Evolutionary conservation across 2,329 filamentous ascomycete genomes (phyloP).

Genomic region (Mycocentrospora acerina): DNA sequence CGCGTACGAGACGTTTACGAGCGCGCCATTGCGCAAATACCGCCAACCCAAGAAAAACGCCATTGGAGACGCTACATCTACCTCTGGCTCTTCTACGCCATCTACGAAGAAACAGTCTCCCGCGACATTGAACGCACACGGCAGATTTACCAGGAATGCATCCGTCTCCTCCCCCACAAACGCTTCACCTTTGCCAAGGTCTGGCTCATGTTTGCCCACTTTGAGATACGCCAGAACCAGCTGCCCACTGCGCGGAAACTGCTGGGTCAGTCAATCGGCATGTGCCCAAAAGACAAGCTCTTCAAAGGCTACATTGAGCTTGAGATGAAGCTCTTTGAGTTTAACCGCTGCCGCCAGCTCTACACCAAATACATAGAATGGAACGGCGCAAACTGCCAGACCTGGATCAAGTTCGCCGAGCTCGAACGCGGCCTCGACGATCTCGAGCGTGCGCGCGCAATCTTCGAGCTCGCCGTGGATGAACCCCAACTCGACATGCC

Average conservation of each 20-base stretch:
- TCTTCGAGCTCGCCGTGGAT: constrained; percentile 85
- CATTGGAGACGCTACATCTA: constrained; percentile 98
- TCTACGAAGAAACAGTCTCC: constrained; percentile 89
- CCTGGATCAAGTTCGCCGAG: constrained; percentile 96
- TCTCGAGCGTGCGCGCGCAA: constrained; percentile 79
- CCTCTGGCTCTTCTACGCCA: constrained; percentile 94
- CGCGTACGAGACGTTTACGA: constrained; percentile 92
- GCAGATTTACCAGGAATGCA: constrained; percentile 87
- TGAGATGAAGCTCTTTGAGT: constrained; percentile 92
- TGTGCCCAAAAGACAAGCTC: constrained; percentile 93
- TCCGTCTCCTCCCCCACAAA: constrained; percentile 89
- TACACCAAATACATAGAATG: constrained; percentile 94
- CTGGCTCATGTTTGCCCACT: constrained; percentile 91
- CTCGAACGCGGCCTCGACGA: constrained; percentile 91
- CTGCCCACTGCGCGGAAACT: constrained; percentile 81
- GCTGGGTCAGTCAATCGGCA: constrained; percentile 84
- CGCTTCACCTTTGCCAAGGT: constrained; percentile 97
- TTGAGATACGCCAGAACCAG: constrained; percentile 85
- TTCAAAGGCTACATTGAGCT: constrained; percentile 93
- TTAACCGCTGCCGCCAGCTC: constrained; percentile 82
- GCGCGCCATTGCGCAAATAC: constrained; percentile 90
- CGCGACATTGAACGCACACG: constrained; percentile 76
- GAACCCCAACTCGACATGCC: constrained; percentile 93
- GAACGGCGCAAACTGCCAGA: constrained; percentile 86
- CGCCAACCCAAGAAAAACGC: constrained; percentile 92